A percentile compares a stretch with the other conserved stretches of the same genome.
These are phyloP conservation scores for Rhodotorula sp. DNA, from an alignment of 1,284 basidiomycete species.

Conservation along the genomic window DNA sequence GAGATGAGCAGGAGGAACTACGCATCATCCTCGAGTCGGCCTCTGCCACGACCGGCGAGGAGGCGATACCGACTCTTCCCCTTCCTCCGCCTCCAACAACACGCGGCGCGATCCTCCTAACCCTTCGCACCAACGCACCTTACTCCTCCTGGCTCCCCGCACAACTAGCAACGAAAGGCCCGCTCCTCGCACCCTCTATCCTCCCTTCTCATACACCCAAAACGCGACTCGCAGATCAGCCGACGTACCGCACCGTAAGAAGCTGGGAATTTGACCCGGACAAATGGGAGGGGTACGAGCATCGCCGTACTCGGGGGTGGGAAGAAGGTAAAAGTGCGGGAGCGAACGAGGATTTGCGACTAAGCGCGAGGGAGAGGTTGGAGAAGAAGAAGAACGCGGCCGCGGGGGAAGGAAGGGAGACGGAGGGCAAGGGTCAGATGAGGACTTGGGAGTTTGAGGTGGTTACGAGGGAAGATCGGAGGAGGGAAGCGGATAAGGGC, in stretches of 20 bases:
- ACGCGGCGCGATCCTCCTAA: constrained; percentile 70
- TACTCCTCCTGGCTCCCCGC: constrained; percentile 77
- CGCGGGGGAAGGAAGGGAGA: neutral
- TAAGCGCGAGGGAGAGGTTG: constrained; percentile 27
- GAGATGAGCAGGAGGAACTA: constrained; percentile 36
- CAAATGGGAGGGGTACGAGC: constrained; percentile 79
- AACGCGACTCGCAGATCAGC: constrained; percentile 53
- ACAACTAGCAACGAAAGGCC: constrained; percentile 68
- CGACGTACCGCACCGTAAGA: constrained; percentile 68
- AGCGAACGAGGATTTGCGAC: constrained; percentile 27
- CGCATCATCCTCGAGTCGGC: constrained; percentile 12
- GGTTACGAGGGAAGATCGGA: neutral
- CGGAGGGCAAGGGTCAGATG: constrained; percentile 12
- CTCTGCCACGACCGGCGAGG: constrained; percentile 41
- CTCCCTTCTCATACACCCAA: constrained; percentile 44
- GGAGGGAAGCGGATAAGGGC: too few relatives aligned
- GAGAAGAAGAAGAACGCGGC: neutral
- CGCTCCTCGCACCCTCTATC: constrained; percentile 52
- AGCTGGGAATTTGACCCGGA: constrained; percentile 76
- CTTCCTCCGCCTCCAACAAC: constrained; percentile 47
- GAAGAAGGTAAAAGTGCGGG: constrained; percentile 45
- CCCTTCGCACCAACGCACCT: constrained; percentile 78
- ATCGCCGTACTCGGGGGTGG: constrained; percentile 83
- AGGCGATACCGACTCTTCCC: constrained; percentile 7
- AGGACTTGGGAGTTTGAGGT: constrained; percentile 40